A percentile compares a stretch with the other conserved stretches of the same genome.
phyloP scores from a whole-genome alignment of 2,329 filamentous ascomycete genomes.

The Stemphylium lycopersici region DNA sequence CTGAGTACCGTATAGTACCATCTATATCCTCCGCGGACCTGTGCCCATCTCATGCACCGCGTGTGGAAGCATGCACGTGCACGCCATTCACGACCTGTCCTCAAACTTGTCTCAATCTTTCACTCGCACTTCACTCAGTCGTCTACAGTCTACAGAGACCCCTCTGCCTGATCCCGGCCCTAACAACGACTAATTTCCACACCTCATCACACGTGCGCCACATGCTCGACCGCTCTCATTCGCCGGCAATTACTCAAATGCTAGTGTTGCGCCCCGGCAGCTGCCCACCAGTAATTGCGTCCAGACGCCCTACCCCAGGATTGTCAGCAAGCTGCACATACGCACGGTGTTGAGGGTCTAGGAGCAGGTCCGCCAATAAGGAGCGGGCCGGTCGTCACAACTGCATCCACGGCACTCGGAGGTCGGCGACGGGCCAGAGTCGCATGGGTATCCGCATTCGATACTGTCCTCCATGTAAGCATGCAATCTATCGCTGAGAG shows the following conservation, averaged over 20 bases:
- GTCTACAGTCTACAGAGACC: no score
- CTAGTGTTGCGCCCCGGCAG: constrained; percentile 8
- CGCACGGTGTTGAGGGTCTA: background rate
- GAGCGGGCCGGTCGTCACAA: constrained; percentile 9
- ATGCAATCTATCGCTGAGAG: background rate
- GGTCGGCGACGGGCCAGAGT: constrained; percentile 1
- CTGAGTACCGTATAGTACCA: no score
- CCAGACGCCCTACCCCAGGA: constrained; percentile 28
- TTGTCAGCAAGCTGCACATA: constrained; percentile 6
- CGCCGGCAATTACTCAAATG: constrained; percentile 12
- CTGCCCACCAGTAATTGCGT: constrained; percentile 21
- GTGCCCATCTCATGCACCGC: no score
- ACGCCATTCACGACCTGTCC: background rate
- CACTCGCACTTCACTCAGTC: background rate
- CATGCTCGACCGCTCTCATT: constrained; percentile 13
- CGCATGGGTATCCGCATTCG: constrained; percentile 1
- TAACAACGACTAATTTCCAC: constrained; percentile 21
- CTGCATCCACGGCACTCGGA: constrained; percentile 1
- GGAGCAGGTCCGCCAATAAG: constrained; percentile 5
- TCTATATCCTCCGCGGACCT: no score
- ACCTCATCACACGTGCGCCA: constrained; percentile 28
- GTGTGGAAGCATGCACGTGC: no score
- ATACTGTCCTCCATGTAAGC: background rate
- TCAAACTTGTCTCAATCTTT: background rate
- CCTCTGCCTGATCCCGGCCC: background rate